Conservation (phyloP, 2,329 filamentous ascomycete species). For the Berkeleyomyces basicola region DNA sequence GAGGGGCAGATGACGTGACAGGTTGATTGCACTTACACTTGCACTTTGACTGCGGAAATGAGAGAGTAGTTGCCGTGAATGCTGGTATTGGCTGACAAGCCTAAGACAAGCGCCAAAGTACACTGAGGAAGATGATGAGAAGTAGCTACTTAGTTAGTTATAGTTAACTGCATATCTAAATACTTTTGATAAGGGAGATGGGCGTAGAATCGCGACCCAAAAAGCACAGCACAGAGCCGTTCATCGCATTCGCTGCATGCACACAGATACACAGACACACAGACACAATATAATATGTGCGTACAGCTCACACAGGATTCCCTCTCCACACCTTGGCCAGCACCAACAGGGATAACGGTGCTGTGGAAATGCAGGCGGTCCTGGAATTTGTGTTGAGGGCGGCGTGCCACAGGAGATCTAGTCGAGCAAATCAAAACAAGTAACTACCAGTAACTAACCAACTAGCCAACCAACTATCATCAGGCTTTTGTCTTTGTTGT, state of each 20-base stretch:
- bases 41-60: no score
- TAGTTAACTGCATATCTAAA: no score
- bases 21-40: no score
- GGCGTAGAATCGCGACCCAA: neutral
- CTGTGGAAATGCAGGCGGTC: neutral
- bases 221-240: neutral
- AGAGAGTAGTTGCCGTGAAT: no score
- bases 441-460: neutral
- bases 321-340: neutral
- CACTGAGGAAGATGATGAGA: no score
- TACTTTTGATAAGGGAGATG: no score
- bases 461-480: neutral
- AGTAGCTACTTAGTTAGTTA: no score
- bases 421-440: neutral
- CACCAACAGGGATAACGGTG: neutral
- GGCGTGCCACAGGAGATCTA: neutral
- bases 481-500: no score
- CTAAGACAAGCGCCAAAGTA: no score
- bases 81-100: no score
- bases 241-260: neutral
- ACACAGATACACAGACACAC: neutral
- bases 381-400: neutral
- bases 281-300: no score
- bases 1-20: no score
- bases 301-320: neutral